Conservation (phyloP, 129 eudicot genomes). For the Deinandra increscens region DNA sequence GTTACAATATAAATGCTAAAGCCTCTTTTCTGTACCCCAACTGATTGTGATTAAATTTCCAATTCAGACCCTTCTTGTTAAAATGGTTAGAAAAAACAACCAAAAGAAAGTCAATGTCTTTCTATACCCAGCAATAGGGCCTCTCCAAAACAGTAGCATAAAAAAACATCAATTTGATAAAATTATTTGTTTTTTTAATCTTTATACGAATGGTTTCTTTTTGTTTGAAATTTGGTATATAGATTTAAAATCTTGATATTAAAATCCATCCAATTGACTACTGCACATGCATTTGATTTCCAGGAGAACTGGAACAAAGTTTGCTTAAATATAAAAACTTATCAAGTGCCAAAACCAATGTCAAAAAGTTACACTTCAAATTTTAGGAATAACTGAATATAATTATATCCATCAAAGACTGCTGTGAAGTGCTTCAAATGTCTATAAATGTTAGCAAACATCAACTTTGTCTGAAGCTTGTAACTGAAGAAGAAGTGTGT, state of each 20-base stretch:
- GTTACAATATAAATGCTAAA: neutral
- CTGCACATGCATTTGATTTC: neutral
- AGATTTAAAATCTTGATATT: neutral
- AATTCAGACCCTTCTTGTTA: neutral
- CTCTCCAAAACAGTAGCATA: neutral
- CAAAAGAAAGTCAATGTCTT: neutral
- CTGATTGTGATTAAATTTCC: slow-evolving; percentile 1
- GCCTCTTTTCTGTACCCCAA: neutral
- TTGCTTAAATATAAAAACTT: neutral
- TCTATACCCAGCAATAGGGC: neutral
- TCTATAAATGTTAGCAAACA: neutral
- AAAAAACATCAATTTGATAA: neutral
- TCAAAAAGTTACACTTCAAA: neutral
- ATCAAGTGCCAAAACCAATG: neutral
- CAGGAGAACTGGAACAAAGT: neutral
- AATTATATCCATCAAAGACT: neutral
- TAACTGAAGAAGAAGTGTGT: neutral
- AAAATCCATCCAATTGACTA: neutral
- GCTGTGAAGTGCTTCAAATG: slow-evolving; percentile 1
- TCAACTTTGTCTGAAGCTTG: slow-evolving; percentile 10
- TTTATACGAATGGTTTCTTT: slow-evolving; percentile 5
- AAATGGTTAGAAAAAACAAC: neutral
- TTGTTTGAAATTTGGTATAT: neutral
- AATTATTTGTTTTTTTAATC: neutral
- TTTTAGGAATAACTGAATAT: too few relatives aligned